Evolutionary conservation across 495 filamentous ascomycete genomes (phyloP), one percentile per base, ranked within the genome.

Genomic region (Trichoderma virens): DNA sequence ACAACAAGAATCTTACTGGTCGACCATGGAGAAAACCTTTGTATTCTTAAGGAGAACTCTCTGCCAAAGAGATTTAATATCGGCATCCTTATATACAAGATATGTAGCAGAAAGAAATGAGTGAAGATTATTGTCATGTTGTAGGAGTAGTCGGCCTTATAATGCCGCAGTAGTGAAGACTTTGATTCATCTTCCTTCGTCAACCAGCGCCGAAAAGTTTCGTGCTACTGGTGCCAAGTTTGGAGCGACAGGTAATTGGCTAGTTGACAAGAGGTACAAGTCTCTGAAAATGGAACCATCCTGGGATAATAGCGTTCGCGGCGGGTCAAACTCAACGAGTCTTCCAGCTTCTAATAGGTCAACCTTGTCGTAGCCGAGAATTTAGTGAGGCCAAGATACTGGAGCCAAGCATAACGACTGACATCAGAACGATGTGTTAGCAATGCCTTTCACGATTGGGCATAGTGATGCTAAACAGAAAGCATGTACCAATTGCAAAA

Each of bases 361-460:
- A 9, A 60, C 59, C 11, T 34, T 27, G 59, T 60, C 59, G 59
- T 31, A 60, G 6, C 32, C 59, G 28, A 60, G 23, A 32, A 60
- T 60, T 41, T 41, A 18, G 38, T 18, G 5, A 11, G 18, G 38
- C 38, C 18, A 41, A 11, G 5, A 41, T 16, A 11, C 38, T 18
- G 18, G 38, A 41, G 38, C 38, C 11, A 41, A 41, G 14, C 38
- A 41, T 41, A 18, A 41, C 38, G 11, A 41, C 38, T 41, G 11
- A 41, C n/a, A n/a, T 41, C 5, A 4, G 0, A 41, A 11, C 11
- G 18, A 4, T 39, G 14, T 9, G 38, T 18, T 41, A 18, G 9
- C 3, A 41, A 2, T 41, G 38, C 9, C 5, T 11, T 41, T 41
- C 18, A 18, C 38, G 9, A 16, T 18, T 18, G 34, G 34, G 38